phyloP scores from a whole-genome alignment of 2,329 filamentous ascomycete genomes.

The Sordariomycetes sp. region DNA sequence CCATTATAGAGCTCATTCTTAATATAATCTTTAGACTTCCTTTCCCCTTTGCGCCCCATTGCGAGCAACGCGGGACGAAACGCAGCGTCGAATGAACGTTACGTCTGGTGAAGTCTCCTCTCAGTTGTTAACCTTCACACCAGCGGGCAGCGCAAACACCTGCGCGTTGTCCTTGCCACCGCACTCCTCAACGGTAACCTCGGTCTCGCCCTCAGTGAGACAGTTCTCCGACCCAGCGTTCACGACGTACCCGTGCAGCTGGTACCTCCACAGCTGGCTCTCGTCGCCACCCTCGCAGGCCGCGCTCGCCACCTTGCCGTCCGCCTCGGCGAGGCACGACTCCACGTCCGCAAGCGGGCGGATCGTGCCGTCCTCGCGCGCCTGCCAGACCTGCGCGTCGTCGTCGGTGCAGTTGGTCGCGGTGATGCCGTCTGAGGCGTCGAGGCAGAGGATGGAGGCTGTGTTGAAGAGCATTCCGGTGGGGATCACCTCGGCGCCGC shows the following conservation, averaged over 20 bases:
- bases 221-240: slow-evolving; percentile 21
- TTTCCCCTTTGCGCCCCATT: too few relatives aligned
- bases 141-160: slow-evolving; percentile 33
- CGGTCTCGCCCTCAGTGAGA: slow-evolving; percentile 22
- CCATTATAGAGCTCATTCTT: too few relatives aligned
- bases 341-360: slow-evolving; percentile 22
- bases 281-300: slow-evolving; percentile 8
- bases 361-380: slow-evolving; percentile 19
- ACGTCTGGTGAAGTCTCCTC: too few relatives aligned
- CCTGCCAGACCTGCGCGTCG: slow-evolving; percentile 31
- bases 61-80: too few relatives aligned
- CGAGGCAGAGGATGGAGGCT: slow-evolving; percentile 27
- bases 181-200: slow-evolving; percentile 18
- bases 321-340: slow-evolving; percentile 19
- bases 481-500: slow-evolving; percentile 18
- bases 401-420: slow-evolving; percentile 27
- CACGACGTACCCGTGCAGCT: slow-evolving; percentile 29
- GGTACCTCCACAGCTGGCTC: slow-evolving; percentile 29
- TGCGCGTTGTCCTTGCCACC: slow-evolving; percentile 27
- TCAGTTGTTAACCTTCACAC: slow-evolving; percentile 14
- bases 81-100: too few relatives aligned
- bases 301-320: slow-evolving; percentile 9
- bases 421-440: slow-evolving; percentile 12
- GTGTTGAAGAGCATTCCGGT: slow-evolving; percentile 41
- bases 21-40: too few relatives aligned